Percentiles rank a stretch among this genome's conserved stretches.
phyloP scores from a whole-genome alignment of 805 yeast genomes.

The Starmera caribaea region DNA sequence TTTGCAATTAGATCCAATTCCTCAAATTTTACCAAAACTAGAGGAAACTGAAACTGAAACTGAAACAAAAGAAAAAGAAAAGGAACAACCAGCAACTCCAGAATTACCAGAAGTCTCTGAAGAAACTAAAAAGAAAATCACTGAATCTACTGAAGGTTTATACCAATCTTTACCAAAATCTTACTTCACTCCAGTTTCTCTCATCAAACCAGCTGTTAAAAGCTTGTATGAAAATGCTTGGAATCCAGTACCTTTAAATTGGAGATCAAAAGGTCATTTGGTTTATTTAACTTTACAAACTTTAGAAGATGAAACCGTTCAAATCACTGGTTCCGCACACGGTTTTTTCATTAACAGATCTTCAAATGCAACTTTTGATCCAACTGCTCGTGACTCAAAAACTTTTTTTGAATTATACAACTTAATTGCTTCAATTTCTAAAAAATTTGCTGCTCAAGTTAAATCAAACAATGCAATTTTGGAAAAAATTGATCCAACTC shows the following conservation, averaged over 20 bases:
- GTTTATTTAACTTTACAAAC: slow-evolving; percentile 69
- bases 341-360: slow-evolving; percentile 78
- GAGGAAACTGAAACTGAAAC: slow-evolving; percentile 2
- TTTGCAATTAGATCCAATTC: slow-evolving; percentile 27
- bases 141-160: slow-evolving; percentile 11
- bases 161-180: slow-evolving; percentile 14
- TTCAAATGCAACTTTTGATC: slow-evolving; percentile 61
- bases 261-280: slow-evolving; percentile 65
- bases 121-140: slow-evolving; percentile 12
- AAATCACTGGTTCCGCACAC: slow-evolving; percentile 66
- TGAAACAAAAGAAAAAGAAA: slow-evolving; percentile 8
- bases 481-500: slow-evolving; percentile 36
- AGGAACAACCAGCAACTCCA: slow-evolving; percentile 7
- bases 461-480: slow-evolving; percentile 39
- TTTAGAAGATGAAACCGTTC: slow-evolving; percentile 69
- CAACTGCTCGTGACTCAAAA: slow-evolving; percentile 31
- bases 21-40: not conserved
- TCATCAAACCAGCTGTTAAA: slow-evolving; percentile 30
- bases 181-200: slow-evolving; percentile 7
- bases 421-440: slow-evolving; percentile 57
- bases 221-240: slow-evolving; percentile 70
- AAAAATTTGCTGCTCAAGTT: slow-evolving; percentile 45
- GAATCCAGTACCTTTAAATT: slow-evolving; percentile 72
- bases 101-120: slow-evolving; percentile 15
- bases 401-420: slow-evolving; percentile 40